A percentile compares a stretch with the other conserved stretches of the same genome.
These are phyloP conservation scores for Prototheca wickerhamii DNA, from an alignment of 163 green algal genomes.

Conservation along the genomic window DNA sequence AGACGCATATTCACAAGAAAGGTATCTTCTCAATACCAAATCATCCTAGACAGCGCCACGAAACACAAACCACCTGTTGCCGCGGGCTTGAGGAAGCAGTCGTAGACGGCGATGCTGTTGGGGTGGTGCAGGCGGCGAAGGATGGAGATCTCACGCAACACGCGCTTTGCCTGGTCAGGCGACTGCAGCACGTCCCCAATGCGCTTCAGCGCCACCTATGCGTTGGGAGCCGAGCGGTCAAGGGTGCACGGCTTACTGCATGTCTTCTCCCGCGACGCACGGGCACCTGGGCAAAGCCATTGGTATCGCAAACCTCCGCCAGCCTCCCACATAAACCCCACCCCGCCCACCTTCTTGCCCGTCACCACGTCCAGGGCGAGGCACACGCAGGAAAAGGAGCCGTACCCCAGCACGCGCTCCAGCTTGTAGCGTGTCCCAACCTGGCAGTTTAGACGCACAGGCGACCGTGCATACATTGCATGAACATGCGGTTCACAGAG, in stretches of 20 bases:
- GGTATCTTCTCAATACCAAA: not conserved
- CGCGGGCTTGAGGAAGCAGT: conserved; percentile 65
- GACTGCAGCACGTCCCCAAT: conserved; percentile 76
- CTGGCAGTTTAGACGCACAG: too few relatives aligned
- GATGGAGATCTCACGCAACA: conserved; percentile 88
- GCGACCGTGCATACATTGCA: conserved; percentile 3
- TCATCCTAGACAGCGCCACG: not conserved
- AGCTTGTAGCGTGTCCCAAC: conserved; percentile 62
- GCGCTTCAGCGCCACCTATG: conserved; percentile 74
- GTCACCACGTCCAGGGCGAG: conserved; percentile 48
- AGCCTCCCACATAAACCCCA: too few relatives aligned
- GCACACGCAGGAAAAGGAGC: conserved; percentile 62
- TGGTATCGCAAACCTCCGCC: too few relatives aligned
- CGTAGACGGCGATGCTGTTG: conserved; percentile 66
- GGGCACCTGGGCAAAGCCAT: too few relatives aligned
- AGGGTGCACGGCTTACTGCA: too few relatives aligned
- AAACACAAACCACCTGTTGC: conserved; percentile 40
- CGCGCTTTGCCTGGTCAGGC: conserved; percentile 69
- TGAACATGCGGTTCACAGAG: not conserved
- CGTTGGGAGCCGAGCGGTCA: not conserved
- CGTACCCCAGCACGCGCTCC: conserved; percentile 51
- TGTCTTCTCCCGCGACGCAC: too few relatives aligned
- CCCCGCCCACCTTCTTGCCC: conserved; percentile 33
- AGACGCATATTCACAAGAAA: too few relatives aligned
- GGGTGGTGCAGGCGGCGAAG: conserved; percentile 73